phyloP scores from a whole-genome alignment of 768 basidiomycete genomes.

The Boletus reticuloceps region DNA sequence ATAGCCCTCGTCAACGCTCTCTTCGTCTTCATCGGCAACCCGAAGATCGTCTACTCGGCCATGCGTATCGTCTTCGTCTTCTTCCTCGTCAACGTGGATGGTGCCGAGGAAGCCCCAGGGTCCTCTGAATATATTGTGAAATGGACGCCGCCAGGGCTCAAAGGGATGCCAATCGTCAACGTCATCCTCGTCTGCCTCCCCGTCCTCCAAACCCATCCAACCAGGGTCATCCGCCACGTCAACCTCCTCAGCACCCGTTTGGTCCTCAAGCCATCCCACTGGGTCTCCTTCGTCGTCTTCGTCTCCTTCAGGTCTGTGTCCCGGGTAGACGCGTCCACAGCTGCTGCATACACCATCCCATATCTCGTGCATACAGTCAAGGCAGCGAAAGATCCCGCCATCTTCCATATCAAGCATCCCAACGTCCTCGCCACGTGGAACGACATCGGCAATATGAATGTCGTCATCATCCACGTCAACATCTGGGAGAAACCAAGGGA shows the following conservation, averaged over 20 bases:
- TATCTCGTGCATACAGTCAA: constrained; percentile 78
- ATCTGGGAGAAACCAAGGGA: constrained; percentile 27
- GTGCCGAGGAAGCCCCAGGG: constrained; percentile 17
- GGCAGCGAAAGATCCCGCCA: constrained; percentile 72
- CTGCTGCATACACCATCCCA: constrained; percentile 61
- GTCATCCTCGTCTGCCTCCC: constrained; percentile 35
- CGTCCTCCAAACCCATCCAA: constrained; percentile 32
- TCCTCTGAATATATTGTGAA: constrained; percentile 12
- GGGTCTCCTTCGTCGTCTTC: constrained; percentile 32
- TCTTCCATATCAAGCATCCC: constrained; percentile 75
- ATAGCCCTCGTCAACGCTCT: constrained; percentile 39
- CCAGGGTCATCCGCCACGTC: constrained; percentile 30
- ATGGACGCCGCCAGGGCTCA: constrained; percentile 17
- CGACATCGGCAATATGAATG: constrained; percentile 11
- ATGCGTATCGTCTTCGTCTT: constrained; percentile 12
- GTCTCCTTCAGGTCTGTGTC: constrained; percentile 37
- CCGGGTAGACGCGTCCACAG: constrained; percentile 60
- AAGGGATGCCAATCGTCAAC: constrained; percentile 17
- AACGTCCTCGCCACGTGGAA: constrained; percentile 37
- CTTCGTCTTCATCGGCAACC: constrained; percentile 14
- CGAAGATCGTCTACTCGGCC: background rate
- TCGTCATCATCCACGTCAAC: constrained; percentile 18
- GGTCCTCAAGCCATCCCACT: constrained; percentile 35
- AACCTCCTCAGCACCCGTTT: constrained; percentile 34
- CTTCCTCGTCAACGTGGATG: constrained; percentile 24